A percentile compares a stretch with the other conserved stretches of the same genome.
phyloP scores from a whole-genome alignment of 1,139 yeast species.

The Yamadazyma blattariae region DNA sequence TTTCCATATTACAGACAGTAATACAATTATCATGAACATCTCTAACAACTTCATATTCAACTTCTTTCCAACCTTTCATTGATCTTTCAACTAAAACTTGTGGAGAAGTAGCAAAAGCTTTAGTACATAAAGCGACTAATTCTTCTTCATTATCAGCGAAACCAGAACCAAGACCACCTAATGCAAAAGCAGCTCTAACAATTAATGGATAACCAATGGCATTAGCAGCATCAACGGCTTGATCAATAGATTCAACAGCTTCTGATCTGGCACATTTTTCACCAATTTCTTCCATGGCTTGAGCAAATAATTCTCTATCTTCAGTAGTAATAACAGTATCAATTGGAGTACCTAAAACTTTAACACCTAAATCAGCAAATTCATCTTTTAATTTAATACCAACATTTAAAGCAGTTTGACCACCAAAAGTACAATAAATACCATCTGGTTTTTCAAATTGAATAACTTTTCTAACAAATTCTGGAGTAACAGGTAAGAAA shows the following conservation, averaged over 20 bases:
- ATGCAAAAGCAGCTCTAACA: conserved; percentile 95
- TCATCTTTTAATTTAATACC: conserved; percentile 96
- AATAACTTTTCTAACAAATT: conserved; percentile 92
- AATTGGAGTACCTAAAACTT: conserved; percentile 94
- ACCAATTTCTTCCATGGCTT: conserved; percentile 90
- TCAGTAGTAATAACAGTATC: conserved; percentile 96
- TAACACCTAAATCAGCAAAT: conserved; percentile 86
- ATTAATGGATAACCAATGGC: conserved; percentile 93
- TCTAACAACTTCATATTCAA: conserved; percentile 97
- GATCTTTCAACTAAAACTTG: conserved; percentile 94
- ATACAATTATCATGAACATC: conserved; percentile 97
- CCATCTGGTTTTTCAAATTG: conserved; percentile 96
- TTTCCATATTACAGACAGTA: conserved; percentile 99
- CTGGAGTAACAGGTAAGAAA: conserved; percentile 94
- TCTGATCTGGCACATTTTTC: conserved; percentile 94
- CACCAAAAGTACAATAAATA: conserved; percentile 96
- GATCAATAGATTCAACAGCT: conserved; percentile 76
- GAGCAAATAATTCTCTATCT: conserved; percentile 93
- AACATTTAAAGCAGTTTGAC: conserved; percentile 95
- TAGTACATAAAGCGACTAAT: conserved; percentile 77
- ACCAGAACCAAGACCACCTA: conserved; percentile 98
- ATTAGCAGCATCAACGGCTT: conserved; percentile 81
- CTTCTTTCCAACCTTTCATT: conserved; percentile 99
- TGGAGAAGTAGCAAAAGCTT: conserved; percentile 94
- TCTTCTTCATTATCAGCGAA: conserved; percentile 90